Base-by-base conservation (phyloP, 768 basidiomycete genomes). In the Serendipita sp. region DNA sequence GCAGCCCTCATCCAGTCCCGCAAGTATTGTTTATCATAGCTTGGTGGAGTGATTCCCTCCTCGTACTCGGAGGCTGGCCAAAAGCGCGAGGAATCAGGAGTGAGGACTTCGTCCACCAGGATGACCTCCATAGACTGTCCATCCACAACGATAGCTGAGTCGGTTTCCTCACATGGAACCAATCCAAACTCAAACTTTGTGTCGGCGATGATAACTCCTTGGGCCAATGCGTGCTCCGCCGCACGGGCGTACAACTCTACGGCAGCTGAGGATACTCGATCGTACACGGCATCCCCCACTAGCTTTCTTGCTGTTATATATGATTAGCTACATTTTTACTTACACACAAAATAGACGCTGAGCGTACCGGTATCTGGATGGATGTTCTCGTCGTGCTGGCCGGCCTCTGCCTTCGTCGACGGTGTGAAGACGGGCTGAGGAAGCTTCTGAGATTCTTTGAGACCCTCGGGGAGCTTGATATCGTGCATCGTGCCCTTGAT, bases 101-200 rank as follows among this genome's bases (percentile, higher is more conserved):
- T 98, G 61, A 99, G 81, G n/a, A 89, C 81, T 71, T 99, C 96
- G 72, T 99, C 96, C 67, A 98, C 85, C 53, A 98, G 81, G 65
- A 95, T 88, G 24, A 97, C 77, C 26, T 81, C 73, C 64, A 72
- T 77, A n/a, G n/a, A 65, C 44, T 22, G 48, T 28, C 24, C 20
- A 33, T 31, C 53, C 42, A 53, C 30, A 24, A 11, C 33, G n/a
- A 17, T 31, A 7, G 62, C 7, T 14, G 38, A 63, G 14, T 63
- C 61, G n/a, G 64, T 62, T 33, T 67, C 61, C 5, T 71, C 43
- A 17, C 71, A 62, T 16, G 72, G 76, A 53, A 92, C 69, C 45
- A 97, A 81, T 3, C 96, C 96, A 69, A 99, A 99, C 75, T 98
- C 96, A 72, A 98, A 97, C 72, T 99, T 99, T 42, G 94, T 98